Conservation (phyloP, 257 asterid species). For the Jacaranda mimosifolia region DNA sequence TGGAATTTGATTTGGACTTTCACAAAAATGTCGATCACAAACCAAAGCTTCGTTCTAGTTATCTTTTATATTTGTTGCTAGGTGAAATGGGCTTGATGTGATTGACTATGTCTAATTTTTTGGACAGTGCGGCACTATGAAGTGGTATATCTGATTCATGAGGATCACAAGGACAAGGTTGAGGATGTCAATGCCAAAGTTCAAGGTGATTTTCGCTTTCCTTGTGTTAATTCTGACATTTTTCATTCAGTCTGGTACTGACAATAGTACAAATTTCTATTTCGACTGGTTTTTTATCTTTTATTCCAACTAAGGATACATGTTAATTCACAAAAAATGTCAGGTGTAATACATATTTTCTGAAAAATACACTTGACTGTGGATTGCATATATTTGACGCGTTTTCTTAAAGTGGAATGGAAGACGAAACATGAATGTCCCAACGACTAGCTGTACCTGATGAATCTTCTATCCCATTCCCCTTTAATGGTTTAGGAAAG, state of each 20-base stretch:
- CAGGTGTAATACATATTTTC: too few species aligned
- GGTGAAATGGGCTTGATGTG: constrained; percentile 20
- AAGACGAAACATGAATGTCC: too few species aligned
- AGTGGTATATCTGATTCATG: constrained; percentile 92
- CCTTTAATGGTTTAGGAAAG: too few species aligned
- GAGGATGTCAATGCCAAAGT: constrained; percentile 79
- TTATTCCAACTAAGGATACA: too few species aligned
- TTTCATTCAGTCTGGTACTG: neutral
- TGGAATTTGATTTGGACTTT: neutral
- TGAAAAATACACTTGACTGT: too few species aligned
- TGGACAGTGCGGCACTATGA: constrained; percentile 93
- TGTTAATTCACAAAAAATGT: too few species aligned
- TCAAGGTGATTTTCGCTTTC: constrained; percentile 64
- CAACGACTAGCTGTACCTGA: neutral
- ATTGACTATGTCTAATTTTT: neutral
- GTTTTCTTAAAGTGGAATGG: too few species aligned
- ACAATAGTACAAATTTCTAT: too few species aligned
- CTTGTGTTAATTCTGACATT: neutral
- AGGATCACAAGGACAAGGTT: constrained; percentile 76
- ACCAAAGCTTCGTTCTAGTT: neutral
- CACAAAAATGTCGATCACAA: neutral
- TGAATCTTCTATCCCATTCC: neutral
- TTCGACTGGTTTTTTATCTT: too few species aligned
- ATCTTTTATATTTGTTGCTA: neutral
- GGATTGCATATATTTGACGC: too few species aligned